phyloP scores from a whole-genome alignment of 1,284 basidiomycete species.

The Boletus smithii region DNA sequence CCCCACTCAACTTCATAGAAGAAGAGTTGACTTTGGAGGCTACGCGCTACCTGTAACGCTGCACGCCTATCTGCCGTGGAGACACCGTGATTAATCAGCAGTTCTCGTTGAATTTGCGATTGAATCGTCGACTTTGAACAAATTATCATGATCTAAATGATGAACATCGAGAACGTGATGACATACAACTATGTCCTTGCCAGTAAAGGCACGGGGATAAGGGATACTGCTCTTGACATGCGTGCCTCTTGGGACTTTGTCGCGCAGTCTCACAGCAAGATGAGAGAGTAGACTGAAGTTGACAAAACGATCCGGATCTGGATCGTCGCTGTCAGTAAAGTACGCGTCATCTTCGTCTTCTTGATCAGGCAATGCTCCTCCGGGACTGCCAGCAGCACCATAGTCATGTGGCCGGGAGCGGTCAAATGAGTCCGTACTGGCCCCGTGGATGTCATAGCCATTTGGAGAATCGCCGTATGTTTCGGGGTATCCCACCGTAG shows the following conservation, averaged over 20 bases:
- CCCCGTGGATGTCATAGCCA: slow-evolving; percentile 14
- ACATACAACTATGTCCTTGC: slow-evolving; percentile 87
- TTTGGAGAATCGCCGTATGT: slow-evolving; percentile 21
- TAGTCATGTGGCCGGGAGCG: slow-evolving; percentile 22
- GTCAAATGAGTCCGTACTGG: slow-evolving; percentile 32
- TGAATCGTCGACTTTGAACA: slow-evolving; percentile 71
- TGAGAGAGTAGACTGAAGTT: slow-evolving; percentile 87
- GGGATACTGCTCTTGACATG: slow-evolving; percentile 91
- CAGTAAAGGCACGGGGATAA: slow-evolving; percentile 85
- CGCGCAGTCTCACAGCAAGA: slow-evolving; percentile 82
- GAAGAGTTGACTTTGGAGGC: slow-evolving; percentile 88
- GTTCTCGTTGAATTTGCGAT: slow-evolving; percentile 69
- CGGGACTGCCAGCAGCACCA: slow-evolving; percentile 38
- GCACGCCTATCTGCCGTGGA: slow-evolving; percentile 72
- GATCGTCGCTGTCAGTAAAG: slow-evolving; percentile 68
- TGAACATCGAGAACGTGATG: background rate
- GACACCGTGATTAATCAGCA: slow-evolving; percentile 66
- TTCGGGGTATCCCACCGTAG: slow-evolving; percentile 21
- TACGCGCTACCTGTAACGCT: slow-evolving; percentile 83
- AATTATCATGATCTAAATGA: slow-evolving; percentile 4
- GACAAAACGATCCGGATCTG: slow-evolving; percentile 76
- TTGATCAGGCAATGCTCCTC: slow-evolving; percentile 44
- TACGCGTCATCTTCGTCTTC: slow-evolving; percentile 49
- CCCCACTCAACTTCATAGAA: slow-evolving; percentile 99
- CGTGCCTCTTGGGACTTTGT: slow-evolving; percentile 79